These are phyloP conservation scores for Sclerotinia spermophila DNA, from an alignment of 2,329 filamentous ascomycete species.

Conservation along the genomic window DNA sequence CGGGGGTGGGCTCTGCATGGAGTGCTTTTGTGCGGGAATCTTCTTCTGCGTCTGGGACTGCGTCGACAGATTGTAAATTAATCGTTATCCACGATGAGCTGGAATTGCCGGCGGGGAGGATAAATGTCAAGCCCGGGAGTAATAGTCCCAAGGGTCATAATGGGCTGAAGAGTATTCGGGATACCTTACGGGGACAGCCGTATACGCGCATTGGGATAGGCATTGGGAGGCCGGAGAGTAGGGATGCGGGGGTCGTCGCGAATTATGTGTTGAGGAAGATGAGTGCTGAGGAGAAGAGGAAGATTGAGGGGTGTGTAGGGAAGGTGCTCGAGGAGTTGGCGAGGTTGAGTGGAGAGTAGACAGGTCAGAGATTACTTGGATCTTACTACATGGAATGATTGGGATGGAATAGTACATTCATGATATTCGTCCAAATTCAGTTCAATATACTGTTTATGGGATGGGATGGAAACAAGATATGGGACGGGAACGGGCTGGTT, in stretches of 20 bases:
- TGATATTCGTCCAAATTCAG: background rate
- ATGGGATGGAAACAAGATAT: background rate
- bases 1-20: slow-evolving; percentile 65
- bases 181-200: slow-evolving; percentile 43
- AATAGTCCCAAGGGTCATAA: slow-evolving; percentile 69
- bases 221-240: slow-evolving; percentile 74
- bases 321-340: slow-evolving; percentile 32
- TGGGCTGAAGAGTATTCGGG: slow-evolving; percentile 65
- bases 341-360: slow-evolving; percentile 23
- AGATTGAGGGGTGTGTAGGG: slow-evolving; percentile 31
- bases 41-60: too few species aligned
- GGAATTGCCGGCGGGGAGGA: slow-evolving; percentile 65
- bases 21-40: slow-evolving; percentile 48
- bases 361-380: background rate
- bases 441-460: background rate
- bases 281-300: slow-evolving; percentile 30
- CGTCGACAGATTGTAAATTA: slow-evolving; percentile 47
- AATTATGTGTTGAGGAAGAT: slow-evolving; percentile 65
- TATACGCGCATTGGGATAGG: slow-evolving; percentile 70
- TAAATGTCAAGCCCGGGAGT: slow-evolving; percentile 61
- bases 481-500: background rate
- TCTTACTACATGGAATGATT: background rate
- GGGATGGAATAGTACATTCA: background rate
- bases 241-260: slow-evolving; percentile 65
- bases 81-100: slow-evolving; percentile 89